phyloP scores from a whole-genome alignment of 805 yeast genomes.

The Hemisphaericaspora nanyangensis region DNA sequence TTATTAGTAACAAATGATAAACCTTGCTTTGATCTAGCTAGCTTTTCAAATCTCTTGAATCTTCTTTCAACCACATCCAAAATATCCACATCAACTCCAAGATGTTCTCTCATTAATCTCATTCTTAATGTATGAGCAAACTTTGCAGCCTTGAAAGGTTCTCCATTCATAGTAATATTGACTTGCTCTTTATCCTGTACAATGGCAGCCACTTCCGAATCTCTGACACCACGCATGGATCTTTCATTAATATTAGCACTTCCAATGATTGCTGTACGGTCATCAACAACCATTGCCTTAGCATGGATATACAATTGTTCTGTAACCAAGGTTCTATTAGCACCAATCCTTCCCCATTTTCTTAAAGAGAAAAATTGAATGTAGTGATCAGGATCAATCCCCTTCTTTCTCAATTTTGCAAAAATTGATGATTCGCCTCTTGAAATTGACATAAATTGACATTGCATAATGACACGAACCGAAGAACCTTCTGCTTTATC shows the following conservation, averaged over 20 bases:
- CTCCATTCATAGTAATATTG: conserved; percentile 72
- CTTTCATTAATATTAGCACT: conserved; percentile 97
- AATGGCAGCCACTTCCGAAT: conserved; percentile 89
- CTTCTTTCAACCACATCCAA: conserved; percentile 78
- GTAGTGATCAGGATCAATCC: conserved; percentile 86
- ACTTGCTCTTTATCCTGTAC: conserved; percentile 79
- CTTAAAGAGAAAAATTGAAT: conserved; percentile 88
- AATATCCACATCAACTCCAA: conserved; percentile 89
- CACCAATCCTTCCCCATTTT: conserved; percentile 94
- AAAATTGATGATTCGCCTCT: conserved; percentile 86
- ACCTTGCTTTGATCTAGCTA: conserved; percentile 42
- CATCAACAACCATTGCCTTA: conserved; percentile 88
- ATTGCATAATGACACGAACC: conserved; percentile 94
- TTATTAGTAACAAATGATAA: conserved; percentile 40
- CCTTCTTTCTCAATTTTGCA: conserved; percentile 71
- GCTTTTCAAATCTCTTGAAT: conserved; percentile 46
- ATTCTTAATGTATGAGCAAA: conserved; percentile 88
- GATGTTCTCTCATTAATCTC: conserved; percentile 93
- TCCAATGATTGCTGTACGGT: conserved; percentile 89
- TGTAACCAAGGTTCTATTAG: conserved; percentile 65
- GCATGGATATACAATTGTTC: conserved; percentile 95
- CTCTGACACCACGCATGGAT: conserved; percentile 91
- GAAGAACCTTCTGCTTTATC: conserved; percentile 92
- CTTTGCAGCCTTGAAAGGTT: conserved; percentile 74
- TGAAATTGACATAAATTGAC: conserved; percentile 90